These are phyloP conservation scores for Glebionis coronaria DNA, from an alignment of 129 eudicot genomes.

Conservation along the genomic window DNA sequence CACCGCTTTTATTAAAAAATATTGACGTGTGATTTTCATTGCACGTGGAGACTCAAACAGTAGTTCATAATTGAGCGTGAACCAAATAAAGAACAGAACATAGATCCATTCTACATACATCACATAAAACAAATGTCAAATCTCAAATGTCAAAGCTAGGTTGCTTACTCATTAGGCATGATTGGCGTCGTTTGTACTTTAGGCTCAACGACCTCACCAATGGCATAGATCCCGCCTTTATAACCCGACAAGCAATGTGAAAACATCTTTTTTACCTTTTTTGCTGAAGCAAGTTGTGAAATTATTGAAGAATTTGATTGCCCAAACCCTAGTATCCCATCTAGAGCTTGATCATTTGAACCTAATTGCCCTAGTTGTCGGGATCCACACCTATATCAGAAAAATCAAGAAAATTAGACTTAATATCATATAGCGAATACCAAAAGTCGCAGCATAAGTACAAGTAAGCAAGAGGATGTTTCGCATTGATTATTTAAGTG, in stretches of 20 bases:
- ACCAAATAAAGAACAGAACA: background rate
- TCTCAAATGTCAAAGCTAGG: background rate
- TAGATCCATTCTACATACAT: background rate
- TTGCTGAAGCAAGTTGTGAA: slow-evolving; percentile 73
- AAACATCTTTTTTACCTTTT: slow-evolving; percentile 64
- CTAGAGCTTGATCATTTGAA: slow-evolving; percentile 63
- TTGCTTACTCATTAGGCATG: slow-evolving; percentile 48
- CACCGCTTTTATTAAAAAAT: background rate
- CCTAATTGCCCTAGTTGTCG: slow-evolving; percentile 72
- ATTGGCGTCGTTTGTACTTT: slow-evolving; percentile 66
- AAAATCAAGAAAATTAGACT: background rate
- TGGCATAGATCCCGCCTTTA: slow-evolving; percentile 85
- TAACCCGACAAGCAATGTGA: slow-evolving; percentile 81
- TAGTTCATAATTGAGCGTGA: no score
- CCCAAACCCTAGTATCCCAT: slow-evolving; percentile 91
- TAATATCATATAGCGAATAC: no score
- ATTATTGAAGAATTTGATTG: slow-evolving; percentile 72
- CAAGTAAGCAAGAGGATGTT: no score
- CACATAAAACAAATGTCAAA: no score
- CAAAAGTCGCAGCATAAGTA: no score
- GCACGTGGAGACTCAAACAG: no score
- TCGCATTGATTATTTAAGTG: no score
- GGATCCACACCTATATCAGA: slow-evolving; percentile 73
- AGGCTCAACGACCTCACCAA: slow-evolving; percentile 84
- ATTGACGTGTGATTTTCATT: background rate